A percentile compares a stretch with the other conserved stretches of the same genome.
Evolutionary conservation across 2,329 filamentous ascomycete species (phyloP).

Genomic region (Aspergillus candidus): DNA sequence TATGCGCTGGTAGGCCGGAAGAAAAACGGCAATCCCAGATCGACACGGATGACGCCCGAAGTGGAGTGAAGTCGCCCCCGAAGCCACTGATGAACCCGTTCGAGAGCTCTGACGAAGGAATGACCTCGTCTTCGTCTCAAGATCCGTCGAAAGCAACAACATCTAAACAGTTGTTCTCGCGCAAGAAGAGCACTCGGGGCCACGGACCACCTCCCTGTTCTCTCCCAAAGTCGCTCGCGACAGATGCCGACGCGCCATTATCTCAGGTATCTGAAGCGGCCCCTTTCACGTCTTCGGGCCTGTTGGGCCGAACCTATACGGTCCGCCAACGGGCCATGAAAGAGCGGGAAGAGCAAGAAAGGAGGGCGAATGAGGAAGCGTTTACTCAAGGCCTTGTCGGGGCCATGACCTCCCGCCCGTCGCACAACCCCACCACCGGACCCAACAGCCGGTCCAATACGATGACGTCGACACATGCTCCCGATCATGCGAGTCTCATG

Average conservation of each 20-base stretch:
- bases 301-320: conserved; percentile 37
- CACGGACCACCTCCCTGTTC: conserved; percentile 26
- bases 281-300: conserved; percentile 32
- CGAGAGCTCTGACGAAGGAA: conserved; percentile 34
- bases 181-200: conserved; percentile 24
- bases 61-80: conserved; percentile 40
- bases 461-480: conserved; percentile 22
- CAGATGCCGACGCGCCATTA: conserved; percentile 18
- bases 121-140: conserved; percentile 20
- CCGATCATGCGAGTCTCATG: conserved; percentile 26
- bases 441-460: conserved; percentile 30
- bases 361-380: conserved; percentile 34
- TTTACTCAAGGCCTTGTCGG: conserved; percentile 53
- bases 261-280: conserved; percentile 19
- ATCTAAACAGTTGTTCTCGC: conserved; percentile 21
- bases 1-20: conserved; percentile 50
- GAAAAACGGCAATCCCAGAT: conserved; percentile 9
- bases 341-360: conserved; percentile 34
- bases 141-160: conserved; percentile 10
- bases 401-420: conserved; percentile 38
- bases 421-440: conserved; percentile 15
- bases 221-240: conserved; percentile 21
- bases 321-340: conserved; percentile 36
- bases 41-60: conserved; percentile 15
- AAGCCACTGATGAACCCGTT: conserved; percentile 60